A percentile compares a stretch with the other conserved stretches of the same genome.
Conservation (phyloP, 2,329 filamentous ascomycete genomes). For the Setomelanomma holmii region DNA sequence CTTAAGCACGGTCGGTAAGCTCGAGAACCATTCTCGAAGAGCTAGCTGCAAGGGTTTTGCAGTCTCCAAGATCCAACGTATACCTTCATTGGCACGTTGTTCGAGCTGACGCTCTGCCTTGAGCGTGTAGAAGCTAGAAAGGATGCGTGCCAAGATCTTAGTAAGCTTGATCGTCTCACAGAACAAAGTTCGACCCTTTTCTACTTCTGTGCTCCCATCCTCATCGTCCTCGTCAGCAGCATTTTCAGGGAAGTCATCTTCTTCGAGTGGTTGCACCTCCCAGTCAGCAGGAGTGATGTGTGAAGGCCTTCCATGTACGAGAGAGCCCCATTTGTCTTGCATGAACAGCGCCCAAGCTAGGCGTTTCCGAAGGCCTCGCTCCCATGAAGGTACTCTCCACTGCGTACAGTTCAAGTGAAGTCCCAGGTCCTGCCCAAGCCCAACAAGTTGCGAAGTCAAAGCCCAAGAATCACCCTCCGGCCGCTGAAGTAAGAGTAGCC, state of each 20-base stretch:
- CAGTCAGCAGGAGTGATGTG: slow-evolving; percentile 63
- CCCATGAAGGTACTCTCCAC: slow-evolving; percentile 70
- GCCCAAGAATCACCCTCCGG: slow-evolving; percentile 43
- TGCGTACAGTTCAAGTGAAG: slow-evolving; percentile 63
- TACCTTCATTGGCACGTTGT: slow-evolving; percentile 51
- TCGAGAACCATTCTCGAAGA: slow-evolving; percentile 61
- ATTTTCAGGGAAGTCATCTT: slow-evolving; percentile 54
- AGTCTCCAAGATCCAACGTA: slow-evolving; percentile 58
- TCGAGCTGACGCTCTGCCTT: slow-evolving; percentile 55
- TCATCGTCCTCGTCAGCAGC: slow-evolving; percentile 43
- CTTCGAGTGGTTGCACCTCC: slow-evolving; percentile 57
- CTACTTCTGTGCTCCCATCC: slow-evolving; percentile 43
- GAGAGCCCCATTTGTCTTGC: slow-evolving; percentile 69
- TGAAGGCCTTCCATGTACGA: slow-evolving; percentile 65
- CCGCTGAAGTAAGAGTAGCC: slow-evolving; percentile 47
- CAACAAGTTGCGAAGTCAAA: slow-evolving; percentile 46
- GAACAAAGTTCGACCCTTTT: slow-evolving; percentile 52
- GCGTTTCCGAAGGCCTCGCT: slow-evolving; percentile 66
- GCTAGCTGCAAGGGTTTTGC: slow-evolving; percentile 63
- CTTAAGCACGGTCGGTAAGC: slow-evolving; percentile 56
- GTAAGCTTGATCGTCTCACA: slow-evolving; percentile 61
- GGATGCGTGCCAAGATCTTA: slow-evolving; percentile 59
- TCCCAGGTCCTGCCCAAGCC: slow-evolving; percentile 49
- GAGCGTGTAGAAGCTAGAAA: slow-evolving; percentile 61
- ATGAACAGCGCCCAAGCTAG: slow-evolving; percentile 71